Base-by-base conservation (phyloP, 2,329 filamentous ascomycete genomes). In the Phialophora verrucosa region DNA sequence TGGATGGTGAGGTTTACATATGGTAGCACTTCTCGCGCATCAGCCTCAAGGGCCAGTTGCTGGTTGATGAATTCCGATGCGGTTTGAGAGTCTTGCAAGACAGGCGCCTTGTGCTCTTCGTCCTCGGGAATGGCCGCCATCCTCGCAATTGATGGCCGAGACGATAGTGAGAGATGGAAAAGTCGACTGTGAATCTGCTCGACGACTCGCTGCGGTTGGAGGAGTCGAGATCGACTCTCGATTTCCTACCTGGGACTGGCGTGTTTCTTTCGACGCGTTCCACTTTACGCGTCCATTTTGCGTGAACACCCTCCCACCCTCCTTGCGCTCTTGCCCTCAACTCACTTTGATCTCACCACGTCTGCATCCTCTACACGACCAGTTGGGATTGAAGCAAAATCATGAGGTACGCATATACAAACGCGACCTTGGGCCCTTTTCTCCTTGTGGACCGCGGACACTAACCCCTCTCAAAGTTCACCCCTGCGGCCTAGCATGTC, bases 1-100 rank as follows among this genome's bases (percentile, higher is more conserved):
- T 49, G 27, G 29, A 38, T 32, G 56, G 17, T 29, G 12, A 49
- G 32, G 17, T 87, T 74, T 81, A 96, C 92, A 77, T 97, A 99
- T 71, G 95, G 95, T 6, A 99, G 85, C 68, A 91, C 91, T 83
- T 99, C 94, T 73, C 93, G 92, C 55, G 95, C 95, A 80, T 99
- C 95, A 23, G 91, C 92, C 80, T 99, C 95, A 61, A 99, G 89
- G 72, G 90, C 88, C 75, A 97, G 89, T 77, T 99, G 95, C 63
- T 88, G 89, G 73, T 92, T 88, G 72, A 99, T 92, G 76, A 96
- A 90, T 86, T 92, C 89, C 67, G 87, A 88, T 35, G 90, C 90
- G 17, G 90, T 92, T 73, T 92, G 90, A 1, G 90, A 92, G 62
- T 85, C 81, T 56, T 88, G 83, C 0, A 86, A 88, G 23, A 47